Base-by-base conservation (phyloP, 164 flowering plant genomes). In the Malania oleifera region DNA sequence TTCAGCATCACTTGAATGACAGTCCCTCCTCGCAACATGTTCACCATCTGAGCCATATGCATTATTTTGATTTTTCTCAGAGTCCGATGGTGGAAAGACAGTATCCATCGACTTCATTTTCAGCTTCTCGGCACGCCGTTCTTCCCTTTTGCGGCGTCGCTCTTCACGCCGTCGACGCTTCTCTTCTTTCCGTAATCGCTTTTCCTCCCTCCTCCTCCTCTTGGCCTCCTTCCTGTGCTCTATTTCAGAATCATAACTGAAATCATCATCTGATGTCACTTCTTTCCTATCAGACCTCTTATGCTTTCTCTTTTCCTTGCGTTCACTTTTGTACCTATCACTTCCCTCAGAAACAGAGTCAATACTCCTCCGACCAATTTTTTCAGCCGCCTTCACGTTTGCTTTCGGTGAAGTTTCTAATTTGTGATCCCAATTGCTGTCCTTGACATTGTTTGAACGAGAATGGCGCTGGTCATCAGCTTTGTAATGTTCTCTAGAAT, bases 121-220 rank as follows among this genome's bases (percentile, higher is more conserved):
- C 64, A 41, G 67, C 77, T 84, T 84, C 68, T 70, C 78, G 38
- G 75, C 67, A 61, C 79, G 83, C 13, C 75, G 68, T 58, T 73
- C 82, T 60, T 76, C 76, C 70, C 48, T 71, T 63, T 49, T 55
- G 24, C 64, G 67, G 18, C 59, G 69, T 18, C 70, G 45, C 55
- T 73, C 77, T 50, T 73, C 76, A 27, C 75, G 72, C 15, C 74
- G 66, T 9, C 67, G 64, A 29, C 74, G 77, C 57, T 61, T 70
- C 63, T 82, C 80, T 69, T 85, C 91, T 64, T 76, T 85, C 11
- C 83, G 60, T 63, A 63, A 34, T 61, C 66, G 77, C 57, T 72
- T 80, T 60, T 82, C 85, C 55, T 82, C 87, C 61, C 67, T 79
- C 66, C 52, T 75, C 67, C 80, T 82, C 67, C 73, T 79, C 67